Conservation (phyloP, 2,329 filamentous ascomycete genomes). For the Aspergillus novofumigatus region DNA sequence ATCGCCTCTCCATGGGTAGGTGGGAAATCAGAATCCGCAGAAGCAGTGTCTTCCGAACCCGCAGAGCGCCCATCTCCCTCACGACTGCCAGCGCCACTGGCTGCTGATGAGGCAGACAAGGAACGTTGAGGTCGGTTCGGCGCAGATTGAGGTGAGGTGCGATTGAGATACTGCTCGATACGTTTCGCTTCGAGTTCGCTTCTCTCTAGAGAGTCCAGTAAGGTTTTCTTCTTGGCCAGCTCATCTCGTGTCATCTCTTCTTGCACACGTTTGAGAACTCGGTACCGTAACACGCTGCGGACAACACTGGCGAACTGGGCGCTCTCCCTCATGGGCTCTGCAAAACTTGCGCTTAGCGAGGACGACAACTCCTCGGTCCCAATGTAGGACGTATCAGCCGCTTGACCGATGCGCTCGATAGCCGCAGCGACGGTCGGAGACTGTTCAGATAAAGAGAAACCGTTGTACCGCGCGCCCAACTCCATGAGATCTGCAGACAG, state of each 20-base stretch:
- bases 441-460: slow-evolving; percentile 90
- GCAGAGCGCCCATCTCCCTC: slow-evolving; percentile 49
- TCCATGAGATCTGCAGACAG: slow-evolving; percentile 86
- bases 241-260: slow-evolving; percentile 97
- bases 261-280: slow-evolving; percentile 89
- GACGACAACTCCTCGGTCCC: slow-evolving; percentile 87
- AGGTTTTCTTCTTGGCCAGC: slow-evolving; percentile 74
- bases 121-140: slow-evolving; percentile 60
- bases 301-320: slow-evolving; percentile 97
- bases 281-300: slow-evolving; percentile 78
- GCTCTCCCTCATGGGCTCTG: slow-evolving; percentile 96
- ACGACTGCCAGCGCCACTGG: slow-evolving; percentile 38
- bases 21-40: slow-evolving; percentile 94
- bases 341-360: slow-evolving; percentile 86
- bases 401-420: slow-evolving; percentile 91
- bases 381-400: slow-evolving; percentile 92
- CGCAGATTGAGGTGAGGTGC: slow-evolving; percentile 47
- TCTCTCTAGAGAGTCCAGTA: slow-evolving; percentile 84
- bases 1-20: slow-evolving; percentile 74
- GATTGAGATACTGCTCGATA: slow-evolving; percentile 84
- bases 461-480: slow-evolving; percentile 92
- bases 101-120: slow-evolving; percentile 51
- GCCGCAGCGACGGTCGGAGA: slow-evolving; percentile 83
- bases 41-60: slow-evolving; percentile 71
- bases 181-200: slow-evolving; percentile 90